Evolutionary conservation across 768 basidiomycete species (phyloP), one percentile per base, ranked within the genome.

Genomic region (Kwoniella europaea): DNA sequence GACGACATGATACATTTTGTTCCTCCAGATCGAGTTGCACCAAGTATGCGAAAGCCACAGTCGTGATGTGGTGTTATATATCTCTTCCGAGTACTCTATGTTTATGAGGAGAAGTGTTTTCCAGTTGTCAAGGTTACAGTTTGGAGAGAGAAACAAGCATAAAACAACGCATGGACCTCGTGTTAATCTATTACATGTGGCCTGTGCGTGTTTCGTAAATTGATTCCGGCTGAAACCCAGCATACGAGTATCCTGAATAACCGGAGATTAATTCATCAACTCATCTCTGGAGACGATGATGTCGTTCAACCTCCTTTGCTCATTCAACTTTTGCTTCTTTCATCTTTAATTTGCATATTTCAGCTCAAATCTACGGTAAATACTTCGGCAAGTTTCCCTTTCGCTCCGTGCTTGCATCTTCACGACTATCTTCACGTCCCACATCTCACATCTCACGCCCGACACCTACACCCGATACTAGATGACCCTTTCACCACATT

Each of bases 191-290:
- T 13, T 50, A 50, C 4, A 27, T n/a, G 54, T 55, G 54, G 54
- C 20, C 20, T 55, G 54, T 55, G 54, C 54, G 54, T 55, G 54
- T 55, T 10, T 55, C 54, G 10, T 24, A 22, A 55, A n/a, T 55
- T 24, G 24, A 55, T 20, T 55, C 20, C 15, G 15, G 15, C 50
- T 52, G 50, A 52, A 22, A 55, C 20, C 10, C 54, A 20, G 15
- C 20, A 55, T 10, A 22, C 20, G 15, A 20, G 20, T 55, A 24
- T 55, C 54, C 54, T 55, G 54, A 55, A 55, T 55, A 55, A 55
- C 54, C 54, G 54, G 54, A 24, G 54, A 20, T 20, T n/a, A 24
- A 55, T 35, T 35, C 35, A 35, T 35, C 4, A 6, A 35, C 35
- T 35, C 35, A 35, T 6, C 7, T 35, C 35, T 9, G 5, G 5